A percentile compares a stretch with the other conserved stretches of the same genome.
phyloP scores from a whole-genome alignment of 805 yeast genomes.

The Candida rishiriensis region DNA sequence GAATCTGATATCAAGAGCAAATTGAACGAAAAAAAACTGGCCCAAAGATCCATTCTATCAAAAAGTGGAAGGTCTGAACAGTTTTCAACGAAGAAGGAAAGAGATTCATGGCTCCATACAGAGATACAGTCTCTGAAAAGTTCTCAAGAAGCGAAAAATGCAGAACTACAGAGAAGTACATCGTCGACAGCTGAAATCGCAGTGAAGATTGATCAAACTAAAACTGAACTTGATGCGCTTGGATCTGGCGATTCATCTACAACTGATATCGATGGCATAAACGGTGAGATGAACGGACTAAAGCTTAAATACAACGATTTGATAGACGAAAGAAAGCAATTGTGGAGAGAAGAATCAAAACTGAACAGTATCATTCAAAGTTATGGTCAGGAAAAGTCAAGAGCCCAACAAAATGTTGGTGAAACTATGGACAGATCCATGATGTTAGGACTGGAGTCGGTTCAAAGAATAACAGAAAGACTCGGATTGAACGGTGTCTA shows the following conservation, averaged over 20 bases:
- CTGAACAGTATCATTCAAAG: slow-evolving; percentile 53
- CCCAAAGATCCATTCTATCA: slow-evolving; percentile 56
- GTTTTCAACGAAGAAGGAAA: slow-evolving; percentile 49
- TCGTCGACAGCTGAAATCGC: slow-evolving; percentile 23
- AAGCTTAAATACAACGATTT: slow-evolving; percentile 40
- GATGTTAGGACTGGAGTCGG: slow-evolving; percentile 64
- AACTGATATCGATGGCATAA: slow-evolving; percentile 30
- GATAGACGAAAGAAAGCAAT: slow-evolving; percentile 61
- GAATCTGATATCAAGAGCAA: slow-evolving; percentile 41
- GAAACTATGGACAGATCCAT: slow-evolving; percentile 74
- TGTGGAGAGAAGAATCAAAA: slow-evolving; percentile 79
- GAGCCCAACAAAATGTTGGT: slow-evolving; percentile 55
- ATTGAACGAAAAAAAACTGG: slow-evolving; percentile 38
- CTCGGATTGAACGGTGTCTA: slow-evolving; percentile 61
- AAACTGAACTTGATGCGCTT: slow-evolving; percentile 11
- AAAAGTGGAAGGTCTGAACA: slow-evolving; percentile 68
- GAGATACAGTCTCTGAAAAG: slow-evolving; percentile 41
- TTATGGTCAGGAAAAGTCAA: slow-evolving; percentile 47
- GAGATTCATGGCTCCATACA: slow-evolving; percentile 61
- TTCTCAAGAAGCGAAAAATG: slow-evolving; percentile 11
- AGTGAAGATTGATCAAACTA: slow-evolving; percentile 34
- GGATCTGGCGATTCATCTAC: slow-evolving; percentile 5
- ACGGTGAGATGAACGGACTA: slow-evolving; percentile 25
- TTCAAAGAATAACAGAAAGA: slow-evolving; percentile 55
- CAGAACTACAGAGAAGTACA: slow-evolving; percentile 4